Conservation (phyloP, 2,329 filamentous ascomycete genomes). For the Colletotrichum siamense region DNA sequence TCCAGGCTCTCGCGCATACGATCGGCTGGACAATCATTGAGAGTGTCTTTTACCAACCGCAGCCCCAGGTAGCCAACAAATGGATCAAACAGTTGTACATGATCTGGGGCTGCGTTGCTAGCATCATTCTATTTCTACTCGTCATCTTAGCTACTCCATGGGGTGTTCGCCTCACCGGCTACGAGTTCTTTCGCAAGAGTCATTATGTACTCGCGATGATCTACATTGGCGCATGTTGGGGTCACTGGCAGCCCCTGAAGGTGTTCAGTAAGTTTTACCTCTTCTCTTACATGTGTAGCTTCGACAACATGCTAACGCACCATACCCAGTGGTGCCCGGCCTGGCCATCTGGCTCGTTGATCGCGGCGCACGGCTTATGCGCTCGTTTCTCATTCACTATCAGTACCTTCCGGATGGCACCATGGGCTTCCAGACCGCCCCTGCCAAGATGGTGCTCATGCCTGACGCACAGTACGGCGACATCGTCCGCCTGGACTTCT, state of each 20-base stretch:
- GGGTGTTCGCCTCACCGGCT: conserved; percentile 71
- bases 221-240: conserved; percentile 79
- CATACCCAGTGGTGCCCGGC: conserved; percentile 57
- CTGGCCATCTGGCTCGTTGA: conserved; percentile 71
- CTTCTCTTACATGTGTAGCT: neutral
- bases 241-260: conserved; percentile 71
- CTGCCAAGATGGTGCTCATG: conserved; percentile 58
- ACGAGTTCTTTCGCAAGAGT: conserved; percentile 78
- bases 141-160: conserved; percentile 60
- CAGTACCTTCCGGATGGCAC: conserved; percentile 52
- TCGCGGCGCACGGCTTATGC: conserved; percentile 61
- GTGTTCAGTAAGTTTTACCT: conserved; percentile 54
- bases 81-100: conserved; percentile 73
- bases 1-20: conserved; percentile 72
- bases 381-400: conserved; percentile 54
- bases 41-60: conserved; percentile 71
- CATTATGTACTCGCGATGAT: conserved; percentile 77
- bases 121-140: conserved; percentile 58
- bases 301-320: neutral
- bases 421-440: conserved; percentile 60
- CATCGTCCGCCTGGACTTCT: conserved; percentile 70
- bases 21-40: conserved; percentile 75
- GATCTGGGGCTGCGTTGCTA: conserved; percentile 73
- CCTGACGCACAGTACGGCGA: conserved; percentile 62
- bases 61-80: conserved; percentile 61